phyloP scores from a whole-genome alignment of 1,284 basidiomycete genomes.

The Pholiota adiposa region DNA sequence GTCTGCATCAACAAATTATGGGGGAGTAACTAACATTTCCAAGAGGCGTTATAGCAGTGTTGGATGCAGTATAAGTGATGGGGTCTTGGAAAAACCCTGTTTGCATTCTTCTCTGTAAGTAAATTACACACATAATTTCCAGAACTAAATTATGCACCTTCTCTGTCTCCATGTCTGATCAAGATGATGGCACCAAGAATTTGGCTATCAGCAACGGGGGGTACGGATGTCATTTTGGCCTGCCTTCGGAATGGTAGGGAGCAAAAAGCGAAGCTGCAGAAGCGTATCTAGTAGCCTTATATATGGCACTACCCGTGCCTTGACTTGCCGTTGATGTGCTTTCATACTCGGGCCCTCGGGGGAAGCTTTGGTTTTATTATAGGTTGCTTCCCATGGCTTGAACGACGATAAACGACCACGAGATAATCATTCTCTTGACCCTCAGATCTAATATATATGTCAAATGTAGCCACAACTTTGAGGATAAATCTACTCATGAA shows the following conservation, averaged over 20 bases:
- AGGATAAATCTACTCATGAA: too few species aligned
- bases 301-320: neutral
- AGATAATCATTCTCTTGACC: neutral
- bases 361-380: neutral
- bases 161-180: slow-evolving; percentile 38
- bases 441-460: neutral
- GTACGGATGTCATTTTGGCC: slow-evolving; percentile 3
- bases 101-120: neutral
- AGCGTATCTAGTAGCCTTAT: neutral
- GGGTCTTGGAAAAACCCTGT: slow-evolving; percentile 68
- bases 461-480: neutral
- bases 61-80: slow-evolving; percentile 63
- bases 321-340: neutral
- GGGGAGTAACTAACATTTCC: slow-evolving; percentile 57
- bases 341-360: neutral
- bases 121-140: neutral
- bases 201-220: slow-evolving; percentile 12
- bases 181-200: slow-evolving; percentile 38
- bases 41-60: slow-evolving; percentile 76
- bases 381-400: neutral
- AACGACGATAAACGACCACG: neutral
- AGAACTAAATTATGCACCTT: slow-evolving; percentile 22
- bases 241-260: neutral
- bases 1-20: slow-evolving; percentile 15
- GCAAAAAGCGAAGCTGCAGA: neutral